Evolutionary conservation across 306 rosid species (phyloP).

Genomic region (Ziziphus jujuba): DNA sequence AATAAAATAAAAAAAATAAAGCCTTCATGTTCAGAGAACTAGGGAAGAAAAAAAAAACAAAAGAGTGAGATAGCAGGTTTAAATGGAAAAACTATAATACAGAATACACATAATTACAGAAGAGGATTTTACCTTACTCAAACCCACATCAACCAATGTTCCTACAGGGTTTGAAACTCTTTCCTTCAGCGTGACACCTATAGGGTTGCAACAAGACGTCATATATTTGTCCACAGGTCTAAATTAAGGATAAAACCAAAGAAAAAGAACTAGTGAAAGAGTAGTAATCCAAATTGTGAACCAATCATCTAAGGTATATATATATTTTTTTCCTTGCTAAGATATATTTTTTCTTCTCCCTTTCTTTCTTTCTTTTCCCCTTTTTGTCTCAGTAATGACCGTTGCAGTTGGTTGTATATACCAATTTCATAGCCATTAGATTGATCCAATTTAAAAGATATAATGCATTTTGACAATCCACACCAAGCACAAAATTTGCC

Average conservation of each 20-base stretch:
- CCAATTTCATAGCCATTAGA: too few relatives aligned
- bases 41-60: constrained; percentile 3
- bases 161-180: constrained; percentile 44
- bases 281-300: too few relatives aligned
- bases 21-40: neutral
- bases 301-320: too few relatives aligned
- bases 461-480: too few relatives aligned
- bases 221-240: constrained; percentile 14
- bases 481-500: too few relatives aligned
- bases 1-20: too few relatives aligned
- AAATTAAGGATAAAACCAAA: constrained; percentile 6
- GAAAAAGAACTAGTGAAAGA: neutral
- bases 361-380: too few relatives aligned
- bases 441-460: too few relatives aligned
- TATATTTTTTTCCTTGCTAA: too few relatives aligned
- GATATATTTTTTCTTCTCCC: too few relatives aligned
- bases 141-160: constrained; percentile 88
- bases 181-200: constrained; percentile 79
- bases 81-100: neutral
- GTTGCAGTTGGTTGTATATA: too few relatives aligned
- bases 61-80: constrained; percentile 10
- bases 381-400: too few relatives aligned
- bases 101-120: constrained; percentile 13
- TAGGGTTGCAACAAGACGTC: constrained; percentile 29
- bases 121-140: constrained; percentile 62